phyloP scores from a whole-genome alignment of 1,284 basidiomycete genomes.

The Xerocomus nothofagi region DNA sequence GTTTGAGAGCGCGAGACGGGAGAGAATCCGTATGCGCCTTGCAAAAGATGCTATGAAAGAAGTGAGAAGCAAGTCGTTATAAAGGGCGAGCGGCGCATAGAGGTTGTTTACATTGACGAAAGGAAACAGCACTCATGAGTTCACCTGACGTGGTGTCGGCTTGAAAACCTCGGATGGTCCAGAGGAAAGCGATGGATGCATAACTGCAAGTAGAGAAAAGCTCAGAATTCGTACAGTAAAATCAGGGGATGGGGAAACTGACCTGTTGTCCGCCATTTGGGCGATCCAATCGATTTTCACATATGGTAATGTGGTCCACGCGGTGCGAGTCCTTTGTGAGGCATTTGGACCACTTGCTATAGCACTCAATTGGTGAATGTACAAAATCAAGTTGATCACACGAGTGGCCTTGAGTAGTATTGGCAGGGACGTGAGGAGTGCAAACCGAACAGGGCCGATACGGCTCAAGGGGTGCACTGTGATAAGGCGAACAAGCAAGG shows the following conservation, averaged over 20 bases:
- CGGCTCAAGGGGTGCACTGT: slow-evolving; percentile 13
- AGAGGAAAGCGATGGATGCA: slow-evolving; percentile 22
- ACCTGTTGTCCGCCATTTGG: slow-evolving; percentile 28
- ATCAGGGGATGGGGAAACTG: background rate
- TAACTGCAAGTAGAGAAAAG: slow-evolving; percentile 7
- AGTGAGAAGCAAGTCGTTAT: background rate
- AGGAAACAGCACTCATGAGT: slow-evolving; percentile 1
- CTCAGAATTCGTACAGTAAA: background rate
- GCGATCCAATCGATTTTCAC: slow-evolving; percentile 25
- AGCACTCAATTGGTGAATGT: slow-evolving; percentile 7
- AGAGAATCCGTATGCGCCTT: slow-evolving; percentile 16
- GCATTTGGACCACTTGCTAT: slow-evolving; percentile 1
- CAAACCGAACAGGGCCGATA: slow-evolving; percentile 19
- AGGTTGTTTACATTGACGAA: slow-evolving; percentile 3
- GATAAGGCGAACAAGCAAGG: slow-evolving; percentile 22
- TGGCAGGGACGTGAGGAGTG: slow-evolving; percentile 17
- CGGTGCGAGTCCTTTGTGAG: background rate
- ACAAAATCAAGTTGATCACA: slow-evolving; percentile 11
- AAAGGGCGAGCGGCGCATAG: no score
- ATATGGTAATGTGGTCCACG: slow-evolving; percentile 14
- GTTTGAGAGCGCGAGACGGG: slow-evolving; percentile 21
- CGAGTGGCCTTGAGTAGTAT: slow-evolving; percentile 17
- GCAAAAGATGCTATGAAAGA: slow-evolving; percentile 11
- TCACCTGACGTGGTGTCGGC: background rate
- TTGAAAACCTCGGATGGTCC: slow-evolving; percentile 11